Evolutionary conservation across 768 basidiomycete species (phyloP).

Genomic region (Lentinula lateritia): DNA sequence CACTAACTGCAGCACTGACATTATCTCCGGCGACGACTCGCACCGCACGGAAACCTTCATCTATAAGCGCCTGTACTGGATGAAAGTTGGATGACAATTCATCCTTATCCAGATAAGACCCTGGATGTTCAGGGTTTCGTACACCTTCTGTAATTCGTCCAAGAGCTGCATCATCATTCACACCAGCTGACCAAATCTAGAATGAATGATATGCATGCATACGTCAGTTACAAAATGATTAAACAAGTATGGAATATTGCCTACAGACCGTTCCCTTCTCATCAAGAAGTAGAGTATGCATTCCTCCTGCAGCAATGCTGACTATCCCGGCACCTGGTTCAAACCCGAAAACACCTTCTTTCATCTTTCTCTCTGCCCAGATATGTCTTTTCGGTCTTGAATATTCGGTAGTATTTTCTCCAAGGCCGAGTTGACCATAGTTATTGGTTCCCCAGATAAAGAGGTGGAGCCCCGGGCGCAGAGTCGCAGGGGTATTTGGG

Average conservation of each 20-base stretch:
- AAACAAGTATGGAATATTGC: background rate
- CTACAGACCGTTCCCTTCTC: conserved; percentile 79
- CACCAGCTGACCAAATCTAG: conserved; percentile 80
- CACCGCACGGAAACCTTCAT: conserved; percentile 81
- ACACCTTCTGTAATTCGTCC: conserved; percentile 66
- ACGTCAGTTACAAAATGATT: too few species aligned
- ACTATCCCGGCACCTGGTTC: conserved; percentile 72
- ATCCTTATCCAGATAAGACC: conserved; percentile 48
- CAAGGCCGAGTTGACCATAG: conserved; percentile 85
- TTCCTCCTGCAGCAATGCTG: conserved; percentile 73
- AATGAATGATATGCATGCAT: background rate
- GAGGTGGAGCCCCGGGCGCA: conserved; percentile 62
- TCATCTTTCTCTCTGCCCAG: conserved; percentile 74
- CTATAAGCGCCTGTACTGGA: conserved; percentile 63
- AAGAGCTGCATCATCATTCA: conserved; percentile 85
- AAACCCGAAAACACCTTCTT: conserved; percentile 59
- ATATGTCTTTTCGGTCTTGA: conserved; percentile 68
- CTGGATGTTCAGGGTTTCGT: conserved; percentile 54
- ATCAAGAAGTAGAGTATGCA: conserved; percentile 86
- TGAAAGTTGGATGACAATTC: conserved; percentile 52
- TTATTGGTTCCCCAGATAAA: conserved; percentile 92
- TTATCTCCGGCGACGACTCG: conserved; percentile 81
- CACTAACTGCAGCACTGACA: conserved; percentile 78
- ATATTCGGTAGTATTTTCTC: conserved; percentile 59
- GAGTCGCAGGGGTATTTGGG: conserved; percentile 47